Conservation (phyloP, 2,329 filamentous ascomycete species). For the Xylaria sp. region DNA sequence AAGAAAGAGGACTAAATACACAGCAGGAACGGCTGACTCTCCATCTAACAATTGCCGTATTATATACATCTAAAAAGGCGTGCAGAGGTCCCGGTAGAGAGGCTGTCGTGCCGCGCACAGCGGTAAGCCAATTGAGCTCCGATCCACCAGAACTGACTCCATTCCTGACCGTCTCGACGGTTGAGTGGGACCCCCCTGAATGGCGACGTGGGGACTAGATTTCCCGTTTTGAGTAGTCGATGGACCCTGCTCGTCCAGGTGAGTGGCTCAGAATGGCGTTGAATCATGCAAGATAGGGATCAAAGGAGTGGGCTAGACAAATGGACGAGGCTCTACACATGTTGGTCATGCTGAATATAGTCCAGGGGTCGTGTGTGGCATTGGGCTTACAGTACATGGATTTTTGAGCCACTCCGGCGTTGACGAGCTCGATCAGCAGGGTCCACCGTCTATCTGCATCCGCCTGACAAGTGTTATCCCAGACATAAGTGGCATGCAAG, state of each 20-base stretch:
- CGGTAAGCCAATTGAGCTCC: slow-evolving; percentile 32
- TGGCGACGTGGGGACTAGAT: slow-evolving; percentile 24
- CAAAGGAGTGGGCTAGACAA: slow-evolving; percentile 27
- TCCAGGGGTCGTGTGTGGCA: slow-evolving; percentile 7
- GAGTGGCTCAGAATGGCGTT: slow-evolving; percentile 30
- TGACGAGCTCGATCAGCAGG: slow-evolving; percentile 7
- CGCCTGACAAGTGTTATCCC: slow-evolving; percentile 18
- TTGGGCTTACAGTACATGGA: slow-evolving; percentile 11
- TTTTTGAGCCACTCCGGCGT: slow-evolving; percentile 6
- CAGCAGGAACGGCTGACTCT: slow-evolving; percentile 18
- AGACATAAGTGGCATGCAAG: neutral
- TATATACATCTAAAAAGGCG: slow-evolving; percentile 25
- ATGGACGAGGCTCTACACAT: slow-evolving; percentile 33
- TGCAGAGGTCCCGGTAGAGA: slow-evolving; percentile 24
- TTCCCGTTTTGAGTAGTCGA: slow-evolving; percentile 29
- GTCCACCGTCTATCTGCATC: slow-evolving; percentile 21
- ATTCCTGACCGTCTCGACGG: slow-evolving; percentile 31
- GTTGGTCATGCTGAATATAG: slow-evolving; percentile 26
- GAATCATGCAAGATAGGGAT: slow-evolving; percentile 39
- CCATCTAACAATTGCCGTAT: slow-evolving; percentile 2
- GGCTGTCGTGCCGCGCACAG: slow-evolving; percentile 31
- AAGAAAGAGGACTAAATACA: slow-evolving; percentile 12
- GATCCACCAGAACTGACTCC: slow-evolving; percentile 36
- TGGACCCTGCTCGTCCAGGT: slow-evolving; percentile 10
- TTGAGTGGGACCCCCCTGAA: slow-evolving; percentile 27